phyloP scores from a whole-genome alignment of 257 asterid genomes.

The Nicotiana tomentosiformis region DNA sequence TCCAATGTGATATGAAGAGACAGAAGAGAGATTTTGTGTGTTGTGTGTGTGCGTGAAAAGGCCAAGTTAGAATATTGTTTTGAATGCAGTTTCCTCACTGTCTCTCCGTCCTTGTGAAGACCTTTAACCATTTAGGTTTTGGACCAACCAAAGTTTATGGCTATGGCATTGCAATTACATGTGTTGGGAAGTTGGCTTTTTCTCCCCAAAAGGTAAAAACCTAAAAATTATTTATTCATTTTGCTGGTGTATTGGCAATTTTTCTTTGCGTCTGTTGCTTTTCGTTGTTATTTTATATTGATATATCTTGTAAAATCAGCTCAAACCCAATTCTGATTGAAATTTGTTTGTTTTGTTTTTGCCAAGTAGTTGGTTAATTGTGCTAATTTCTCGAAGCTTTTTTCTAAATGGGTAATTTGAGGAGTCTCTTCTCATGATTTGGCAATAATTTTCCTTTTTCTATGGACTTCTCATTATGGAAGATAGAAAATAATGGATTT shows the following conservation, averaged over 20 bases:
- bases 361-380: neutral
- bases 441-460: neutral
- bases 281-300: neutral
- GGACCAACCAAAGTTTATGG: neutral
- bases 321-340: neutral
- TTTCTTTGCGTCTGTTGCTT: neutral
- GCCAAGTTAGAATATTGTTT: neutral
- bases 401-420: neutral
- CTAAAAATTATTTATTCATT: neutral
- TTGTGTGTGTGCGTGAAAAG: no score
- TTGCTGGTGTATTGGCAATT: neutral
- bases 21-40: no score
- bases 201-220: conserved; percentile 23
- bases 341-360: conserved; percentile 1
- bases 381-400: neutral
- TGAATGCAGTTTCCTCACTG: neutral
- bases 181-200: conserved; percentile 20
- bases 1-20: neutral
- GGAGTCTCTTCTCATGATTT: neutral
- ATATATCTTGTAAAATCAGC: neutral
- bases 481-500: no score
- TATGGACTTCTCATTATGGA: neutral
- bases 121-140: conserved; percentile 12
- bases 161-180: conserved; percentile 19
- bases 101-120: neutral